These are phyloP conservation scores for Margaritispora aquatica DNA, from an alignment of 495 filamentous ascomycete genomes.

Conservation along the genomic window DNA sequence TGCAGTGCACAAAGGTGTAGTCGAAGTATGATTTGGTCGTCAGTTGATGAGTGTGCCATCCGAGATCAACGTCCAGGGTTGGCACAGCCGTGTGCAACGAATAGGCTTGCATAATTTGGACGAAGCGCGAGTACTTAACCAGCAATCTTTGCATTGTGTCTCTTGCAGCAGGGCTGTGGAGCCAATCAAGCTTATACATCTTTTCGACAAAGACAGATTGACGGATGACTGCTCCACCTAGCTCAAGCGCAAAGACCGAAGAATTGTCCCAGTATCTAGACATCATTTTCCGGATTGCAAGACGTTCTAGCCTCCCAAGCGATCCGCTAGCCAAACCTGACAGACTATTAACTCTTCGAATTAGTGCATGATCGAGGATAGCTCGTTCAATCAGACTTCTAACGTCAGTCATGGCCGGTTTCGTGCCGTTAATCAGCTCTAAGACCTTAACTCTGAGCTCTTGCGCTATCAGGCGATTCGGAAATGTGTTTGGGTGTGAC, in stretches of 20 bases:
- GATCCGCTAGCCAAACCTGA: conserved; percentile 2
- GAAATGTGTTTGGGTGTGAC: conserved; percentile 42
- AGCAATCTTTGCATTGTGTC: conserved; percentile 64
- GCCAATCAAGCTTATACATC: conserved; percentile 74
- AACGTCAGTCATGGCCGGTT: conserved; percentile 37
- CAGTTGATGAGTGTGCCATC: conserved; percentile 70
- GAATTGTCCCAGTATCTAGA: conserved; percentile 73
- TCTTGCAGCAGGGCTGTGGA: conserved; percentile 56
- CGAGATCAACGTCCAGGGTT: conserved; percentile 83
- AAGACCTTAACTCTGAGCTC: conserved; percentile 32
- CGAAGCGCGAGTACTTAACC: conserved; percentile 64
- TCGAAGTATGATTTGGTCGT: conserved; percentile 55
- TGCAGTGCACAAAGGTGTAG: conserved; percentile 37
- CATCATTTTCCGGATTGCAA: conserved; percentile 68
- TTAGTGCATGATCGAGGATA: conserved; percentile 22
- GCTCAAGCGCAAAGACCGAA: conserved; percentile 64
- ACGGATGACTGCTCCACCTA: conserved; percentile 71
- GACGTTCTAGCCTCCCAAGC: conserved; percentile 26
- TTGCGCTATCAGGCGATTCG: conserved; percentile 50
- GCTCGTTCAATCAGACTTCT: conserved; percentile 36
- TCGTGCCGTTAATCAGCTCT: conserved; percentile 19
- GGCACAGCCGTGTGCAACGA: conserved; percentile 58
- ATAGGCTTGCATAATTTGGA: conserved; percentile 54
- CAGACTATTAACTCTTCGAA: conserved; percentile 14
- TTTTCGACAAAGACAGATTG: conserved; percentile 78